These are phyloP conservation scores for Allomyces macrogynus DNA, from an alignment of 192 early-diverging fungal species.

Conservation along the genomic window DNA sequence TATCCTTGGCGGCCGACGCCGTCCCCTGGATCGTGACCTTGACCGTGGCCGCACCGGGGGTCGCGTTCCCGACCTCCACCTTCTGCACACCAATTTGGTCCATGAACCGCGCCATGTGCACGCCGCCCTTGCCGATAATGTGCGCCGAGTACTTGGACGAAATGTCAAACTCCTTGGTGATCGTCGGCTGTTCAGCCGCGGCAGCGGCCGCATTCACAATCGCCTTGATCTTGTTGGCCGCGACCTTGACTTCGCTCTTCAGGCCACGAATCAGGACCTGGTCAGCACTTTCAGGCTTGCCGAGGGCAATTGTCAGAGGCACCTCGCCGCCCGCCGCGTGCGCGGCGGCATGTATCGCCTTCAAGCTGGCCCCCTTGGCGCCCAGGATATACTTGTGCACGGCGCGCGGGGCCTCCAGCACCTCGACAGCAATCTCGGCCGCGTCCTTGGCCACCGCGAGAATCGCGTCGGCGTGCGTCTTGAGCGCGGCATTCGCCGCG, in stretches of 20 bases:
- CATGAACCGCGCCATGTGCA: constrained; percentile 54
- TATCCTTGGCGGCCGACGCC: constrained; percentile 41
- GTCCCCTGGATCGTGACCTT: constrained; percentile 59
- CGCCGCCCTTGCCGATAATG: constrained; percentile 81
- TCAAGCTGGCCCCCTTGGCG: constrained; percentile 45
- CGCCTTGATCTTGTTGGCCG: constrained; percentile 40
- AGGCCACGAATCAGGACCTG: constrained; percentile 61
- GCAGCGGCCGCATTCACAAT: constrained; percentile 48
- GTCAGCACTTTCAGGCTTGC: constrained; percentile 10
- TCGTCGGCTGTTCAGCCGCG: constrained; percentile 46
- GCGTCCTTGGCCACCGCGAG: constrained; percentile 32
- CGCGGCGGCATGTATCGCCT: constrained; percentile 21
- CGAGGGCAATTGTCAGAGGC: constrained; percentile 52
- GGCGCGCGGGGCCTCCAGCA: constrained; percentile 39
- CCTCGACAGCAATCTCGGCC: constrained; percentile 41
- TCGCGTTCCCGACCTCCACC: constrained; percentile 9
- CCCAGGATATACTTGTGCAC: constrained; percentile 68
- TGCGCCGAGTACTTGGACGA: constrained; percentile 43
- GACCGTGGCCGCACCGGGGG: constrained; percentile 21
- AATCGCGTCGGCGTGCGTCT: constrained; percentile 43
- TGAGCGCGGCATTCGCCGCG: constrained; percentile 14
- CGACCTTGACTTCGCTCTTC: constrained; percentile 50
- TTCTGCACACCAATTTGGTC: constrained; percentile 40
- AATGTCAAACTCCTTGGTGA: constrained; percentile 45
- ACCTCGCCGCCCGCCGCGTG: constrained; percentile 30